A percentile compares a stretch with the other conserved stretches of the same genome.
phyloP scores from a whole-genome alignment of 805 yeast genomes.

The Nakazawaea wickerhamii region DNA sequence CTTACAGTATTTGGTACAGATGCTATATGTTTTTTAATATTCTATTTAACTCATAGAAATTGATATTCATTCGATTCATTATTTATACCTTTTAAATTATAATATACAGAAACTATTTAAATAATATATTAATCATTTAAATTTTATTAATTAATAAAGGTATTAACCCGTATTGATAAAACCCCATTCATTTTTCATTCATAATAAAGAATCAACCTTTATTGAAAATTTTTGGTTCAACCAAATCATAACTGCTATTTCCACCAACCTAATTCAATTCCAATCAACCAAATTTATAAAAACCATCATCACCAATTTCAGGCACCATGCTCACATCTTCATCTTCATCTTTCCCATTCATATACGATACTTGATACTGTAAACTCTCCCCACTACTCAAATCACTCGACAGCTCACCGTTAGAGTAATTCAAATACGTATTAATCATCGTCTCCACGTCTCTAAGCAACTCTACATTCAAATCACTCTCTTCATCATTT shows the following conservation, averaged over 20 bases:
- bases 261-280: too few species aligned
- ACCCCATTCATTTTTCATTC: too few species aligned
- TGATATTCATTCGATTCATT: neutral
- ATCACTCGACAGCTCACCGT: conserved; percentile 5
- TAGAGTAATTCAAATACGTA: conserved; percentile 1
- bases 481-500: conserved; percentile 11
- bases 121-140: too few species aligned
- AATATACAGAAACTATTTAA: neutral
- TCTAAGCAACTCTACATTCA: conserved; percentile 7
- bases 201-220: too few species aligned
- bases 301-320: conserved; percentile 11
- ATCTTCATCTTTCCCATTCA: conserved; percentile 1
- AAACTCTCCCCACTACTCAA: conserved; percentile 6
- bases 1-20: conserved; percentile 20
- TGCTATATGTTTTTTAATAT: conserved; percentile 12
- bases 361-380: conserved; percentile 1
- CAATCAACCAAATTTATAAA: conserved; percentile 11
- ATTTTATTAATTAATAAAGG: too few species aligned
- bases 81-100: too few species aligned
- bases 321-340: conserved; percentile 6
- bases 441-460: conserved; percentile 1
- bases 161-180: too few species aligned
- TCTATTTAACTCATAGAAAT: neutral
- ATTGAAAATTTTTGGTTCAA: too few species aligned
- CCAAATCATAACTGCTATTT: too few species aligned